Evolutionary conservation across 352 stramenopile species (phyloP).

Genomic region (Phytophthora pisi): DNA sequence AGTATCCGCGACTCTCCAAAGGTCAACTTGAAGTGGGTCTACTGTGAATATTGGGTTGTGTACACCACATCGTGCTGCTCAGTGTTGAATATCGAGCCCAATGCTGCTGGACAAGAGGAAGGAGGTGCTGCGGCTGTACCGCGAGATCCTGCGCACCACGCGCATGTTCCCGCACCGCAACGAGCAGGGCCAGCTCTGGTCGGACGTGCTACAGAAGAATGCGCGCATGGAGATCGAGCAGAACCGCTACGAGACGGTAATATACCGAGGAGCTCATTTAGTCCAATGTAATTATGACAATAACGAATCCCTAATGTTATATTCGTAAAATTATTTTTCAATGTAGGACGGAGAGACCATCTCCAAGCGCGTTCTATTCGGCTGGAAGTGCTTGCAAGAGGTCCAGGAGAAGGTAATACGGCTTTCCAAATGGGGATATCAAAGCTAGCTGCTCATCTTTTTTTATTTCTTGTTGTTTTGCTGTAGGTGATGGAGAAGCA

Average conservation of each 20-base stretch:
- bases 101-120: slow-evolving; percentile 65
- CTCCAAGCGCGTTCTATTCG: slow-evolving; percentile 78
- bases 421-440: too few relatives aligned
- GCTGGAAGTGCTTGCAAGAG: slow-evolving; percentile 79
- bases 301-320: slow-evolving; percentile 17
- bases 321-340: slow-evolving; percentile 8
- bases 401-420: slow-evolving; percentile 68
- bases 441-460: not conserved
- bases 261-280: not conserved
- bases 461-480: not conserved
- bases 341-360: slow-evolving; percentile 74
- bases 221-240: slow-evolving; percentile 84
- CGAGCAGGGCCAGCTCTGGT: slow-evolving; percentile 75
- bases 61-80: slow-evolving; percentile 4
- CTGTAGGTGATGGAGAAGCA: slow-evolving; percentile 62
- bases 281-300: slow-evolving; percentile 11
- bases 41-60: slow-evolving; percentile 18
- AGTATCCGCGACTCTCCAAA: slow-evolving; percentile 24
- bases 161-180: slow-evolving; percentile 78
- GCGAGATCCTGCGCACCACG: slow-evolving; percentile 77
- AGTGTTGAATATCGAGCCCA: not conserved
- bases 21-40: slow-evolving; percentile 27
- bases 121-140: slow-evolving; percentile 84
- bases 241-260: slow-evolving; percentile 73
- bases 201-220: slow-evolving; percentile 68